These are phyloP conservation scores for Psophocarpus tetragonolobus DNA, from an alignment of 306 rosid genomes.

Conservation along the genomic window DNA sequence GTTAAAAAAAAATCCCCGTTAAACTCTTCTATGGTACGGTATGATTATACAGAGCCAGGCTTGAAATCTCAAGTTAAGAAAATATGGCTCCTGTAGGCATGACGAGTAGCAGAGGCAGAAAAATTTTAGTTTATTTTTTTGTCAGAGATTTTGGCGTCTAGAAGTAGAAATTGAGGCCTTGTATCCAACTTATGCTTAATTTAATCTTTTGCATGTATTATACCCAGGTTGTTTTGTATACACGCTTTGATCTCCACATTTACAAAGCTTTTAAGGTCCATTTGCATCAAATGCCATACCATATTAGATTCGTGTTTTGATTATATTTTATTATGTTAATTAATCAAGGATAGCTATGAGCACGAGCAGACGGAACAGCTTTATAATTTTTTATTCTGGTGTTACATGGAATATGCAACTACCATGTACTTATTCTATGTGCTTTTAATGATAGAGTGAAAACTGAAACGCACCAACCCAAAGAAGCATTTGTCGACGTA, in stretches of 20 bases:
- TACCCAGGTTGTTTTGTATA: background rate
- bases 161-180: slow-evolving; percentile 10
- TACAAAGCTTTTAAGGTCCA: background rate
- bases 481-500: background rate
- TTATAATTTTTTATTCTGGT: background rate
- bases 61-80: slow-evolving; percentile 15
- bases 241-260: background rate
- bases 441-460: background rate
- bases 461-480: background rate
- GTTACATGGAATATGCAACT: background rate
- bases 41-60: background rate
- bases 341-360: background rate
- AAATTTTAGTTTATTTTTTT: background rate
- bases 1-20: no score
- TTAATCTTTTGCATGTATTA: background rate
- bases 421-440: background rate
- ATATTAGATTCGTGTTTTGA: background rate
- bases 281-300: no score
- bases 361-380: background rate
- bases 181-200: background rate
- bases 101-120: slow-evolving; percentile 6
- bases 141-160: slow-evolving; percentile 17
- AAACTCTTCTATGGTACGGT: background rate
- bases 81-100: slow-evolving; percentile 16
- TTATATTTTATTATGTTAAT: background rate